Evolutionary conservation across 192 early-diverging fungal genomes (phyloP).

Genomic region (Coemansia sp.): DNA sequence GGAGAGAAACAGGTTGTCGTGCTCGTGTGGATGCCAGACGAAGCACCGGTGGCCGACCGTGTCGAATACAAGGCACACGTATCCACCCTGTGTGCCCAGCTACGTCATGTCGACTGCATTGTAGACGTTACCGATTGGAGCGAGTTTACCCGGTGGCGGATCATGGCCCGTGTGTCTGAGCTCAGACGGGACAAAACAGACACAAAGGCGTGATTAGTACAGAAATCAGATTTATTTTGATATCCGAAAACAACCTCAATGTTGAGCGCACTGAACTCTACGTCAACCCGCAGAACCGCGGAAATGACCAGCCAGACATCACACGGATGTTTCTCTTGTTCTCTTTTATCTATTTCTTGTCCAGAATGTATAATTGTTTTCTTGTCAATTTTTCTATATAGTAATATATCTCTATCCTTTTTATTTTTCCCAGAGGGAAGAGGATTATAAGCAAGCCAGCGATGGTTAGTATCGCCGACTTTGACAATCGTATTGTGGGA

Average conservation of each 20-base stretch:
- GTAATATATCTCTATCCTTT: not conserved
- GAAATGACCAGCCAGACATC: too few relatives aligned
- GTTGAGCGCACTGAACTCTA: too few relatives aligned
- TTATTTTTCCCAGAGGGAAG: not conserved
- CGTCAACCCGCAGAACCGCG: too few relatives aligned
- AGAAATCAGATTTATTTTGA: too few relatives aligned
- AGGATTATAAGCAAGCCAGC: too few relatives aligned
- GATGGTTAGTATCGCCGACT: not conserved
- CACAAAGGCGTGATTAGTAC: not conserved
- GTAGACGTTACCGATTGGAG: slow-evolving; percentile 25
- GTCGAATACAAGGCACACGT: slow-evolving; percentile 14
- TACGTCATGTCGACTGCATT: slow-evolving; percentile 16
- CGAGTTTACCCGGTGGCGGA: slow-evolving; percentile 9
- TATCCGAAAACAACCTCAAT: not conserved
- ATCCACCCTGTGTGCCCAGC: slow-evolving; percentile 8
- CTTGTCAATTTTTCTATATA: not conserved
- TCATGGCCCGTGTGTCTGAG: not conserved
- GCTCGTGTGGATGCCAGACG: slow-evolving; percentile 21
- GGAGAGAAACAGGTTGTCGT: not conserved
- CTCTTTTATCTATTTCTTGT: too few relatives aligned
- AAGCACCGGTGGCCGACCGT: slow-evolving; percentile 6
- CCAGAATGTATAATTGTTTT: not conserved
- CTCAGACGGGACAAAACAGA: not conserved
- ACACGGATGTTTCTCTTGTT: too few relatives aligned
- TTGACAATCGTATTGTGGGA: slow-evolving; percentile 18